Evolutionary conservation across 2,329 filamentous ascomycete species (phyloP).

Genomic region (Paecilomyces dactylethromorphus): DNA sequence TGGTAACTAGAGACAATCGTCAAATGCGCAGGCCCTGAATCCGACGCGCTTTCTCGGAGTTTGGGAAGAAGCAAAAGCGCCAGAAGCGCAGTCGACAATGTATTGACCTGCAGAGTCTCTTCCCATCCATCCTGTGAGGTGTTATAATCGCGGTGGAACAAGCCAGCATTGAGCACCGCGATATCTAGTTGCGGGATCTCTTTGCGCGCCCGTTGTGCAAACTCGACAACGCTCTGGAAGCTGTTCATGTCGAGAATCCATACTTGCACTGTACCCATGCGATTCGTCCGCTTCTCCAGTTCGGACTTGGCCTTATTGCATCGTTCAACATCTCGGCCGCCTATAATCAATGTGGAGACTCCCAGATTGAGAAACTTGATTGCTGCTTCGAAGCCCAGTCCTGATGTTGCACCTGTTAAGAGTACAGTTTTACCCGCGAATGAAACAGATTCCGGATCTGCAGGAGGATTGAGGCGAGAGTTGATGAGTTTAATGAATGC

Average conservation of each 20-base stretch:
- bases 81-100: slow-evolving; percentile 50
- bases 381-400: slow-evolving; percentile 45
- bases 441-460: slow-evolving; percentile 28
- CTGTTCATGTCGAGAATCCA: slow-evolving; percentile 42
- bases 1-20: slow-evolving; percentile 41
- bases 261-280: slow-evolving; percentile 32
- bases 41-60: slow-evolving; percentile 29
- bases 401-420: slow-evolving; percentile 46
- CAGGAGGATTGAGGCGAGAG: slow-evolving; percentile 17
- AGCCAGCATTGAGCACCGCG: slow-evolving; percentile 41
- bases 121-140: slow-evolving; percentile 43
- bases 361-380: slow-evolving; percentile 41
- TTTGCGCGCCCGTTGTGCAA: slow-evolving; percentile 30
- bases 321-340: slow-evolving; percentile 37
- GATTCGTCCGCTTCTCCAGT: slow-evolving; percentile 28
- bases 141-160: slow-evolving; percentile 31
- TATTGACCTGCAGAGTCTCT: slow-evolving; percentile 51
- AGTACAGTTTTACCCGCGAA: slow-evolving; percentile 43
- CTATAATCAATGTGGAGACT: slow-evolving; percentile 40
- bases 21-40: slow-evolving; percentile 30
- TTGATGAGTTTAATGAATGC: not conserved
- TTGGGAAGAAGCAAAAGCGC: slow-evolving; percentile 47
- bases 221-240: slow-evolving; percentile 39
- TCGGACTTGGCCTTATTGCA: slow-evolving; percentile 35
- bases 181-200: slow-evolving; percentile 37